Conservation (phyloP, 306 rosid species). For the Rosa rugosa region DNA sequence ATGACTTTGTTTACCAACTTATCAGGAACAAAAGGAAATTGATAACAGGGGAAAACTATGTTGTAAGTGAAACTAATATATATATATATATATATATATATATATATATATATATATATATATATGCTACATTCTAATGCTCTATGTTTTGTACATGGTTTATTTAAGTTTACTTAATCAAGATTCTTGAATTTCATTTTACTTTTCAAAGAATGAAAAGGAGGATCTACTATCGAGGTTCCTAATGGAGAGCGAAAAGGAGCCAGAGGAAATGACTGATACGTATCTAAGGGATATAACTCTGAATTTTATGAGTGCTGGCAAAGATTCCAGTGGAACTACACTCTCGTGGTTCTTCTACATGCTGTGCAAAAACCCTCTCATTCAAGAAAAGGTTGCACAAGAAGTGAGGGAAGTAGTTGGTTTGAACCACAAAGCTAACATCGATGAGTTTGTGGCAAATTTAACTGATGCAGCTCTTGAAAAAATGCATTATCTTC, state of each 20-base stretch:
- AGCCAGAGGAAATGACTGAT: conserved; percentile 54
- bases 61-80: conserved; percentile 36
- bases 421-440: conserved; percentile 33
- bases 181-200: neutral
- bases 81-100: no score
- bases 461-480: conserved; percentile 52
- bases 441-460: conserved; percentile 40
- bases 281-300: conserved; percentile 62
- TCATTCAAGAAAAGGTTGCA: conserved; percentile 63
- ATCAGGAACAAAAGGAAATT: conserved; percentile 47
- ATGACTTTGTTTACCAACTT: conserved; percentile 48
- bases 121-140: neutral
- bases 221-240: conserved; percentile 85
- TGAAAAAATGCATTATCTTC: conserved; percentile 80
- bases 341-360: conserved; percentile 84
- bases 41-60: conserved; percentile 30
- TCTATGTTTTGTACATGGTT: neutral
- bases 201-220: conserved; percentile 42
- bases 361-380: conserved; percentile 75
- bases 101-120: neutral
- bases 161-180: neutral
- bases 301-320: conserved; percentile 71
- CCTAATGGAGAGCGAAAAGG: conserved; percentile 62
- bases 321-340: conserved; percentile 68
- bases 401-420: conserved; percentile 58